phyloP scores from a whole-genome alignment of 1,284 basidiomycete species.

The Trametes polyzona region DNA sequence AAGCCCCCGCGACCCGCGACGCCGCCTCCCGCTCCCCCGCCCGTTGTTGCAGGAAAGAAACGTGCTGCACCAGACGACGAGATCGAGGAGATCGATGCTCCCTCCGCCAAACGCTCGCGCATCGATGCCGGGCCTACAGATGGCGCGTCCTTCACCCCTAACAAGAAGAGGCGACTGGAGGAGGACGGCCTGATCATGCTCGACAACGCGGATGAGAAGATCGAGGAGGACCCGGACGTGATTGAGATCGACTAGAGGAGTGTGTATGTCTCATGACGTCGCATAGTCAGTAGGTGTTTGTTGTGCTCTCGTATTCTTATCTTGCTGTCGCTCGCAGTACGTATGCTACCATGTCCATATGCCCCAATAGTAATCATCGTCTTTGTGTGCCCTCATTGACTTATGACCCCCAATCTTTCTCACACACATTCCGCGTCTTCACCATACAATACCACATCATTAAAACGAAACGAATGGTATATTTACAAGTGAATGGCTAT shows the following conservation, averaged over 20 bases:
- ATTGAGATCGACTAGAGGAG: constrained; percentile 46
- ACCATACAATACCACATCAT: no score
- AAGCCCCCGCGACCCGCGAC: constrained; percentile 45
- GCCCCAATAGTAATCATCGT: no score
- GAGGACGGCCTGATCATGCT: constrained; percentile 73
- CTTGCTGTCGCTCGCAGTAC: constrained; percentile 18
- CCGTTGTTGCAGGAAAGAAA: constrained; percentile 47
- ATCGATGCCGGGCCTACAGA: constrained; percentile 26
- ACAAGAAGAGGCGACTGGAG: constrained; percentile 65
- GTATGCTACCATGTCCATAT: neutral
- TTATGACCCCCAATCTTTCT: no score
- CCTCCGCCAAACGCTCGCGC: constrained; percentile 56
- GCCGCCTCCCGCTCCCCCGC: constrained; percentile 45
- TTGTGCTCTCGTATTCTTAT: constrained; percentile 21
- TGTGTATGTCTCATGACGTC: neutral
- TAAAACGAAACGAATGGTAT: neutral
- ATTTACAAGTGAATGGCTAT: constrained; percentile 17
- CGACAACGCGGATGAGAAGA: constrained; percentile 57
- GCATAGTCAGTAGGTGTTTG: neutral
- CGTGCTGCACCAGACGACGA: constrained; percentile 61
- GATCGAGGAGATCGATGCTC: constrained; percentile 51
- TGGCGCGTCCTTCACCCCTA: constrained; percentile 48
- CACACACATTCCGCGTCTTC: no score
- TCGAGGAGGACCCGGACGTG: constrained; percentile 57
- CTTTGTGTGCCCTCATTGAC: no score